Base-by-base conservation (phyloP, 441 rosid genomes). In the Eruca vesicaria region DNA sequence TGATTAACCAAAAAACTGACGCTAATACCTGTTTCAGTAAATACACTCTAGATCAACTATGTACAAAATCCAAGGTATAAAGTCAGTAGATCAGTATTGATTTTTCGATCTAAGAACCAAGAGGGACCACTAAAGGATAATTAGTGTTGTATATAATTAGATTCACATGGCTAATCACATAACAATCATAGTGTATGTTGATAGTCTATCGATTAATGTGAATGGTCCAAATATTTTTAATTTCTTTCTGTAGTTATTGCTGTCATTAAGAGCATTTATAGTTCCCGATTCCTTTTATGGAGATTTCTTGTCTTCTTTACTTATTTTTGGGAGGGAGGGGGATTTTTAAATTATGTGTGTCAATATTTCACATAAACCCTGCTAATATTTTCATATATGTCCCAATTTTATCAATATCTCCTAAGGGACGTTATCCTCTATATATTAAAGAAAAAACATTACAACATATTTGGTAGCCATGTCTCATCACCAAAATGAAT, bases 251-350 rank as follows among this genome's bases (percentile, higher is more conserved):
- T 50, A 60, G 45, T 50, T 29, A 67, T 52, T 68, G 19, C 56
- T 64, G 65, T 59, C 75, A 70, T 70, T 70, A 64, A 64, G 71
- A 76, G 74, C 75, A 76, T 63, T 63, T 63, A 70, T 69, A 63
- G 66, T 41, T 53, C 50, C 26, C 20, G 52, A 59, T 41, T 31
- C 72, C 72, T 4, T 66, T 58, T 59, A 43, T 20, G 21, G 60
- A 57, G 28, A 41, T 58, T 57, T 14, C 5, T 26, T 58, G 66
- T 26, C 18, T 10, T 23, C 18, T 57, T 4, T 56, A 67, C 43
- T 29, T 50, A 12, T 36, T 6, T 32, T 32, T 38, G 11, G 12
- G 6, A 4, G 5, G 15, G 11, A 38, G 26, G 26, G 3, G 2
- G 26, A 23, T 23, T 41, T 41, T n/a, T 1, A 6, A 45, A n/a